Conservation (phyloP, 2,329 filamentous ascomycete species). For the Colletotrichum orbiculare region DNA sequence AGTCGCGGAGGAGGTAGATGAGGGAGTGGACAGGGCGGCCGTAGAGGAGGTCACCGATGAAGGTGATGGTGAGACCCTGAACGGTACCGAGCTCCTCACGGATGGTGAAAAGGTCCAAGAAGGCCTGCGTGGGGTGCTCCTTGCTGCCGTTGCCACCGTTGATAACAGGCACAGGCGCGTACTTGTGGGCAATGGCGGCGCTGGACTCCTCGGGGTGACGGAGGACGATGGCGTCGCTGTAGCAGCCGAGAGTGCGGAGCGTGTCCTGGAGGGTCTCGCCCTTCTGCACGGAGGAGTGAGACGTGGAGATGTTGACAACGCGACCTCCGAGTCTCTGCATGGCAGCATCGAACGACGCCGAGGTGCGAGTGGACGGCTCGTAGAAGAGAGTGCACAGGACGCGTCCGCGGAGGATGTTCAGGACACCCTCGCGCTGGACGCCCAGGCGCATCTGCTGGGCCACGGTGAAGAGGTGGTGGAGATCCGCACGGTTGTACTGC, state of each 20-base stretch:
- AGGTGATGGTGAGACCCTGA: slow-evolving; percentile 94
- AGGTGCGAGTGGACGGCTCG: slow-evolving; percentile 96
- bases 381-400: slow-evolving; percentile 96
- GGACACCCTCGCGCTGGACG: slow-evolving; percentile 89
- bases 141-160: slow-evolving; percentile 96
- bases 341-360: slow-evolving; percentile 93
- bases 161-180: slow-evolving; percentile 90
- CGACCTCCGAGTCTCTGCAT: slow-evolving; percentile 98
- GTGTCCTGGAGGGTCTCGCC: slow-evolving; percentile 95
- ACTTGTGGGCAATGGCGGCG: slow-evolving; percentile 85
- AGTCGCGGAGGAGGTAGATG: slow-evolving; percentile 92
- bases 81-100: slow-evolving; percentile 97
- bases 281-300: slow-evolving; percentile 90
- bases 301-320: slow-evolving; percentile 83
- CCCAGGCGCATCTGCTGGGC: slow-evolving; percentile 97
- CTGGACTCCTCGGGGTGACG: slow-evolving; percentile 88
- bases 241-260: slow-evolving; percentile 91
- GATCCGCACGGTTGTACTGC: slow-evolving; percentile 86
- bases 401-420: slow-evolving; percentile 86
- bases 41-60: slow-evolving; percentile 91
- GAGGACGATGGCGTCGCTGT: slow-evolving; percentile 94
- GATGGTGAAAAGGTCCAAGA: slow-evolving; percentile 98
- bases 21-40: slow-evolving; percentile 96
- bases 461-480: slow-evolving; percentile 94
- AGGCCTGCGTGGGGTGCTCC: slow-evolving; percentile 97